phyloP scores from a whole-genome alignment of 2,329 filamentous ascomycete species.

The Coleophoma eucalyptorum region DNA sequence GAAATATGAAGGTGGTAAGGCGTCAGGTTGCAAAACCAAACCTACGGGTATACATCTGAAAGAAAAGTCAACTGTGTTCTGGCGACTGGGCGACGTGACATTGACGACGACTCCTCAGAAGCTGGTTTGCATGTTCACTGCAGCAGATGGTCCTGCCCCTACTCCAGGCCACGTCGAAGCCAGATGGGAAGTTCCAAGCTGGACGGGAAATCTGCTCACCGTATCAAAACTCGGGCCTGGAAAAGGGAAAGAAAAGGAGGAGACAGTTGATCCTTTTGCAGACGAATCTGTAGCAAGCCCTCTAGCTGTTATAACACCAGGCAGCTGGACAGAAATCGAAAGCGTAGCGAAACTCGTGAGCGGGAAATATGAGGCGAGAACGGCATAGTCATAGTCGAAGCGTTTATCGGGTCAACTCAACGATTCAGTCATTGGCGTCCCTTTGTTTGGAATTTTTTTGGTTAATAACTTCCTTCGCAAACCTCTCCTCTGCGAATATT shows the following conservation, averaged over 20 bases:
- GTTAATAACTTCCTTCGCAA: no score
- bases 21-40: slow-evolving; percentile 70
- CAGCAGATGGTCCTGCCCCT: slow-evolving; percentile 67
- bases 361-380: slow-evolving; percentile 67
- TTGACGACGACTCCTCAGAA: slow-evolving; percentile 62
- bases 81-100: slow-evolving; percentile 74
- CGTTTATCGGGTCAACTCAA: no score
- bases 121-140: slow-evolving; percentile 75
- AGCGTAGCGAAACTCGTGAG: slow-evolving; percentile 64
- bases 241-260: slow-evolving; percentile 45
- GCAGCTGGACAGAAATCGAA: slow-evolving; percentile 63
- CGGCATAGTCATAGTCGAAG: not conserved
- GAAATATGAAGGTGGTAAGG: slow-evolving; percentile 63
- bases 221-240: slow-evolving; percentile 50
- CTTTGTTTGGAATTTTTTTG: no score
- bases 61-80: slow-evolving; percentile 75
- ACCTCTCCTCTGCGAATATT: no score
- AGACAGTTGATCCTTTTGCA: slow-evolving; percentile 60
- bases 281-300: slow-evolving; percentile 41
- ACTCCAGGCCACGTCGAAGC: slow-evolving; percentile 77
- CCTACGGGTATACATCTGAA: slow-evolving; percentile 75
- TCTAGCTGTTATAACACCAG: slow-evolving; percentile 28
- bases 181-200: slow-evolving; percentile 63
- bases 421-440: no score
- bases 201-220: slow-evolving; percentile 58